Evolutionary conservation across 805 yeast genomes (phyloP), one percentile per base, ranked within the genome.

Genomic region (Hanseniaspora pseudoguilliermondii): DNA sequence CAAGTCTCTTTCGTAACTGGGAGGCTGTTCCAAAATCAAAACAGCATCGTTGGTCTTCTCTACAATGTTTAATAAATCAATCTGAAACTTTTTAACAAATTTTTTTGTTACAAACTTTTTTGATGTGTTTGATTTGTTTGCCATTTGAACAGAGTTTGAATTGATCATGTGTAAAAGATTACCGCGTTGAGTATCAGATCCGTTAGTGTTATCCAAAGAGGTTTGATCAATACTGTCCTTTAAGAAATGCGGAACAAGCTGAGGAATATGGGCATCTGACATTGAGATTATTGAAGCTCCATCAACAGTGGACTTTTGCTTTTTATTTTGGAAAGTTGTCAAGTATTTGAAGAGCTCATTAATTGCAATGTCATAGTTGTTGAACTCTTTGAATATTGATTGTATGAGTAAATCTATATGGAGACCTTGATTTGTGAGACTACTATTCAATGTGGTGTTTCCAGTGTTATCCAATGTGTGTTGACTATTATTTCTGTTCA

Each of bases 221-320:
- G 23, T 27, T 18, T 32, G 35, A 7, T 53, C 56, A 65, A 81
- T 84, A 55, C 77, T 79, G 32, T 81, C 80, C 43, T 76, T 73
- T 20, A 85, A 68, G 62, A 84, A 82, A 58, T 93, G 73, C 9
- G 93, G 89, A 60, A 81, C 79, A 2, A 82, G 69, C 64, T 83
- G 84, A 0, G 91, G 93, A 38, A 83, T 56, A 6, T 18, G 32
- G 68, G 39, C 20, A 46, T 51, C 39, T 20, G 13, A 3, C 44
- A 43, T 36, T 8, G 39, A 13, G 13, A 29, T 16, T 25, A 21
- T 21, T 9, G 42, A 50, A 20, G 11, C 40, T 23, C 35, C 40
- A 20, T 23, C 18, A 23, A 32, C 25, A n/a, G 21, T 2, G 11
- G 13, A 58, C 36, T 60, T 60, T 48, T 60, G 61, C 40, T 59